Evolutionary conservation across 2,329 filamentous ascomycete genomes (phyloP).

Genomic region (Zasmidium angulare): DNA sequence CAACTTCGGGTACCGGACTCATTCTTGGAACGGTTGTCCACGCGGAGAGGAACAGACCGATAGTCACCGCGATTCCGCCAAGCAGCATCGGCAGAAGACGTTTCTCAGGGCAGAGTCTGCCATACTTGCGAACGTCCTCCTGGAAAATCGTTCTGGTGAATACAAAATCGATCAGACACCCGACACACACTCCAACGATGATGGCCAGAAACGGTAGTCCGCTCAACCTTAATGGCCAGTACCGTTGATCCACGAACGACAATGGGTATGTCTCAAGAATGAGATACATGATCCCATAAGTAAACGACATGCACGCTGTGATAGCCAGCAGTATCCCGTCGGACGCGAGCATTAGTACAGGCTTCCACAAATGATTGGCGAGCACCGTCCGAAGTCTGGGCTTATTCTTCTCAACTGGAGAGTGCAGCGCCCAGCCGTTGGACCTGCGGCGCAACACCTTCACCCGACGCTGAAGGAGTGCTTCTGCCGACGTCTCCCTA

Average conservation of each 20-base stretch:
- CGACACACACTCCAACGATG: slow-evolving; percentile 19
- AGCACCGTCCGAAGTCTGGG: slow-evolving; percentile 41
- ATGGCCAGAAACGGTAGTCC: slow-evolving; percentile 22
- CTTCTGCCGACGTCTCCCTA: slow-evolving; percentile 51
- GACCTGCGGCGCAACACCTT: slow-evolving; percentile 48
- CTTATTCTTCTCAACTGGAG: slow-evolving; percentile 24
- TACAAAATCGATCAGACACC: slow-evolving; percentile 10
- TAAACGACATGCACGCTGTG: slow-evolving; percentile 43
- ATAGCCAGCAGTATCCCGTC: slow-evolving; percentile 47
- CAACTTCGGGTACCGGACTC: slow-evolving; percentile 40
- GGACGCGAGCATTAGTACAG: slow-evolving; percentile 44
- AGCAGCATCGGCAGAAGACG: slow-evolving; percentile 30
- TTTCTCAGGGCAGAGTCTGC: slow-evolving; percentile 34
- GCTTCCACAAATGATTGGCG: slow-evolving; percentile 44
- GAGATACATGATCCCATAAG: slow-evolving; percentile 31
- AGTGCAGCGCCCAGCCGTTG: slow-evolving; percentile 38
- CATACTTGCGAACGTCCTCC: slow-evolving; percentile 13
- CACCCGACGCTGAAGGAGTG: slow-evolving; percentile 50
- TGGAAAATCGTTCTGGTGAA: slow-evolving; percentile 8
- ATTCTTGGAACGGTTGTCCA: slow-evolving; percentile 41
- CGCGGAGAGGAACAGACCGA: slow-evolving; percentile 47
- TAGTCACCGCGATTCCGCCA: slow-evolving; percentile 33
- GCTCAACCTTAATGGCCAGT: slow-evolving; percentile 15
- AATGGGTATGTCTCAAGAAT: slow-evolving; percentile 42
- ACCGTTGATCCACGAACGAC: slow-evolving; percentile 20